Conservation (phyloP, 1,284 basidiomycete species). For the Ustilago lituana region DNA sequence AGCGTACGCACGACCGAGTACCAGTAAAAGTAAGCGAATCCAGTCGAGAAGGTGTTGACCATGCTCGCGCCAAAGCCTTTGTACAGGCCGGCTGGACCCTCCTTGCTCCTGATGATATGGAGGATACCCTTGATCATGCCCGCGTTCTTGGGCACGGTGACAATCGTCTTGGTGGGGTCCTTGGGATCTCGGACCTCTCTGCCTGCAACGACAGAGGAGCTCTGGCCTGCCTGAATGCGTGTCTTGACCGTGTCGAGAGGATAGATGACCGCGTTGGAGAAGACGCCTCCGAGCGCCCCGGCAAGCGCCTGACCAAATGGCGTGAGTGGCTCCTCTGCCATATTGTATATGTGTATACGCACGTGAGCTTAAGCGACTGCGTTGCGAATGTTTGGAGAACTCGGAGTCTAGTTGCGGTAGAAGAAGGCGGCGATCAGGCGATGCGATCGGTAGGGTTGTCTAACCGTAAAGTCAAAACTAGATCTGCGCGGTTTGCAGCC, state of each 20-base stretch:
- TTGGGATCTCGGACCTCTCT: slow-evolving; percentile 69
- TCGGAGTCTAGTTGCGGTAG: too few relatives aligned
- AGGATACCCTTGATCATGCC: slow-evolving; percentile 63
- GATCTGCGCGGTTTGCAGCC: too few relatives aligned
- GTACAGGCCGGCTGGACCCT: slow-evolving; percentile 76
- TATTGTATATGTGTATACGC: slow-evolving; percentile 14
- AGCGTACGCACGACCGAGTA: slow-evolving; percentile 88
- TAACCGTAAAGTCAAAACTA: too few relatives aligned
- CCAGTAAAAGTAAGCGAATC: slow-evolving; percentile 99
- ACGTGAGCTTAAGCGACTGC: slow-evolving; percentile 3
- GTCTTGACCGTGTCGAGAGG: slow-evolving; percentile 97
- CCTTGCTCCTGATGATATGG: slow-evolving; percentile 58
- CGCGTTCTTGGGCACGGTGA: slow-evolving; percentile 54
- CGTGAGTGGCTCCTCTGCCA: slow-evolving; percentile 73
- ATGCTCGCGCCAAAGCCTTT: slow-evolving; percentile 96
- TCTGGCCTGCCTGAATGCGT: slow-evolving; percentile 77
- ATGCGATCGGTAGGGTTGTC: too few relatives aligned
- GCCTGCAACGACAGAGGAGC: slow-evolving; percentile 70
- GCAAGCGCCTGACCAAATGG: slow-evolving; percentile 92
- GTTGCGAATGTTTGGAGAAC: too few relatives aligned
- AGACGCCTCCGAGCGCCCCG: slow-evolving; percentile 80
- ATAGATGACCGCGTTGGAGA: slow-evolving; percentile 77
- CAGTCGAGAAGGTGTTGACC: slow-evolving; percentile 94
- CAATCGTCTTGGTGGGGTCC: slow-evolving; percentile 71
- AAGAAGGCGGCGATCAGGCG: too few relatives aligned